phyloP scores from a whole-genome alignment of 768 basidiomycete species.

The Tulasnella sp. region DNA sequence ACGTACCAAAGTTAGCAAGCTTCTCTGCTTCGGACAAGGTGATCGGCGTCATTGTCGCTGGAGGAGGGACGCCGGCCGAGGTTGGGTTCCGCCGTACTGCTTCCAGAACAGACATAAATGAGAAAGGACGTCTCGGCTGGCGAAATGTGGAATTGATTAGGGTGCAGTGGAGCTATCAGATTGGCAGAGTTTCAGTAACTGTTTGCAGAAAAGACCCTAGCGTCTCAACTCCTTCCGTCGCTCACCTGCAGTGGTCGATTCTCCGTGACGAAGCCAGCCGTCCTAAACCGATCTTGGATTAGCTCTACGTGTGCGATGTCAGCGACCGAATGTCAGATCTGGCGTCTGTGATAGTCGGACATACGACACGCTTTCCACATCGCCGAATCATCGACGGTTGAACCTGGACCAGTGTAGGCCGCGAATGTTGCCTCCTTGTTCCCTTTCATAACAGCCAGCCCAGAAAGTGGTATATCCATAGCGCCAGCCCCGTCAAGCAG shows the following conservation, averaged over 20 bases:
- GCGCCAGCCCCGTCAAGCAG: background rate
- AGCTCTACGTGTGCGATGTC: background rate
- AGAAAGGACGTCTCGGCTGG: slow-evolving; percentile 13
- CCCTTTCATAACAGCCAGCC: background rate
- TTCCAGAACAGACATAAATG: slow-evolving; percentile 2
- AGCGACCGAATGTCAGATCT: too few relatives aligned
- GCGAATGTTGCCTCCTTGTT: background rate
- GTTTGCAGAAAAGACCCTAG: too few relatives aligned
- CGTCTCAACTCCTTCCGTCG: too few relatives aligned
- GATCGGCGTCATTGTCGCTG: background rate
- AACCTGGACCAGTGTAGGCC: background rate
- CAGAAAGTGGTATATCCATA: background rate
- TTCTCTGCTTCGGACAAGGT: background rate
- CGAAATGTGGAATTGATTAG: slow-evolving; percentile 14
- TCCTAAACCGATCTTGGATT: slow-evolving; percentile 5
- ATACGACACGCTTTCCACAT: slow-evolving; percentile 11
- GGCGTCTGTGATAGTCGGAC: background rate
- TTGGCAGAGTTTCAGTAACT: background rate
- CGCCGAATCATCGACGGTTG: background rate
- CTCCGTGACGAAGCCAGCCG: slow-evolving; percentile 11
- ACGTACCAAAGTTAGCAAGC: slow-evolving; percentile 14
- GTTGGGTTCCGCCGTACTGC: background rate
- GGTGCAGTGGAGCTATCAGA: slow-evolving; percentile 10
- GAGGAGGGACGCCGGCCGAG: background rate
- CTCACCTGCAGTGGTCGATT: slow-evolving; percentile 16